Base-by-base conservation (phyloP, 176 grass and related monocot genomes). In the Hordeum marinum region DNA sequence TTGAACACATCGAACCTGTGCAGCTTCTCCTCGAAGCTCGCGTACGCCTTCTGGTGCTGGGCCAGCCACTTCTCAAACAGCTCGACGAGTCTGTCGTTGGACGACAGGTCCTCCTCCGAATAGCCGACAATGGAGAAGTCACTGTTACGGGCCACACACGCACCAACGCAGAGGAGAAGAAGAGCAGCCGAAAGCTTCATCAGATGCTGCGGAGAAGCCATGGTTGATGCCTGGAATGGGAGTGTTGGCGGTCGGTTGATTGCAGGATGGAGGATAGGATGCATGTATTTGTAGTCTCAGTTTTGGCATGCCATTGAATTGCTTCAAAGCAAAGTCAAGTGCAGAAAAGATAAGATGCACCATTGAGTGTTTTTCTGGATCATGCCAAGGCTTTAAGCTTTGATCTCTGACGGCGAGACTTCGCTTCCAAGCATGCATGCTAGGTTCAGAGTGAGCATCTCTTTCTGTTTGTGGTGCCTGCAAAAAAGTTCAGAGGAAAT, bases 41-140 rank as follows among this genome's bases (percentile, higher is more conserved):
- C 84, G 41, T 97, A 97, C 25, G 90, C 90, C 78, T 94, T 94
- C 15, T 89, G 59, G 90, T 97, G 84, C 79, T 93, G 86, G 6
- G 89, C 68, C 39, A 93, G 79, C 92, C 92, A 97, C 43, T 84
- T 81, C 89, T 97, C 95, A 46, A 97, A 97, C 20, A 97, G 92
- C 76, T 93, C 87, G 23, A 94, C 66, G 8, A 94, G 76, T 11
- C 65, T 80, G 82, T 98, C 95, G 1, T 86, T 86, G 4, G 87
- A 89, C 17, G 74, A 52, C 68, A 89, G 57, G 71, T 93, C 92
- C 32, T 93, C 93, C n/a, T 91, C 90, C 1, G 90, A 60, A 76
- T 98, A 97, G 2, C 95, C 95, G 0, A 97, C 80, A 35, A 97
- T 94, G 85, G 95, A 97, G 76, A 86, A 97, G 31, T 90, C 82